Conservation (phyloP, 75 land plant species). For the Selaginella tamariscina region DNA sequence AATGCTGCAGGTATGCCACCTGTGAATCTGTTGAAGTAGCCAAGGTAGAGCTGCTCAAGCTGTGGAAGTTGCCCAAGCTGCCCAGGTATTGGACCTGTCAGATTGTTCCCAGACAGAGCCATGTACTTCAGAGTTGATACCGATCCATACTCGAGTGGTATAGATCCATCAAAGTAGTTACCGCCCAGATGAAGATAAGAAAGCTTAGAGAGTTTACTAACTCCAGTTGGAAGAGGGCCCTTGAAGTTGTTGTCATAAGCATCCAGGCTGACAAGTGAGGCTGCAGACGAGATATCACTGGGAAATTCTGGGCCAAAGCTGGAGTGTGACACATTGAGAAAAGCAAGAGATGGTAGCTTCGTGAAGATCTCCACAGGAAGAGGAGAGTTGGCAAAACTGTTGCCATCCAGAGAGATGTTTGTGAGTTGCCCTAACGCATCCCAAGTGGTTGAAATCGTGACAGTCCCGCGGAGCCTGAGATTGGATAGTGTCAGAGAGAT, state of each 20-base stretch:
- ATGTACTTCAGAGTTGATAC: conserved; percentile 19
- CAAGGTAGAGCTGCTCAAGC: neutral
- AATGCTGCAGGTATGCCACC: neutral
- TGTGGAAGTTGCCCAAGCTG: neutral
- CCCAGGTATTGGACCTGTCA: conserved; percentile 31
- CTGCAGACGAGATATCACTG: neutral
- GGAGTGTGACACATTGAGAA: neutral
- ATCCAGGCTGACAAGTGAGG: conserved; percentile 12
- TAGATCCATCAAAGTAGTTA: conserved; percentile 41
- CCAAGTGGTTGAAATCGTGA: neutral
- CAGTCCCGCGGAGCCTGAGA: neutral
- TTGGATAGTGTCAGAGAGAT: neutral
- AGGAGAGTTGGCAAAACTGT: neutral
- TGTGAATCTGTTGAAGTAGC: neutral
- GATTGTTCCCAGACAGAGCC: conserved; percentile 35
- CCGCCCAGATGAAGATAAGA: conserved; percentile 35
- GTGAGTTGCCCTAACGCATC: neutral
- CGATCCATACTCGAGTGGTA: conserved; percentile 23
- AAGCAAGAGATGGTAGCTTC: neutral
- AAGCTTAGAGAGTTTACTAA: neutral
- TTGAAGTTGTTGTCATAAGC: conserved; percentile 24
- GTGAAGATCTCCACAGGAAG: neutral
- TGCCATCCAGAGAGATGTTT: neutral
- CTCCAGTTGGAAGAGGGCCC: conserved; percentile 33
- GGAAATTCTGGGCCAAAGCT: neutral